A percentile compares a stretch with the other conserved stretches of the same genome.
These are phyloP conservation scores for Malassezia nana DNA, from an alignment of 1,284 basidiomycete genomes.

Conservation along the genomic window DNA sequence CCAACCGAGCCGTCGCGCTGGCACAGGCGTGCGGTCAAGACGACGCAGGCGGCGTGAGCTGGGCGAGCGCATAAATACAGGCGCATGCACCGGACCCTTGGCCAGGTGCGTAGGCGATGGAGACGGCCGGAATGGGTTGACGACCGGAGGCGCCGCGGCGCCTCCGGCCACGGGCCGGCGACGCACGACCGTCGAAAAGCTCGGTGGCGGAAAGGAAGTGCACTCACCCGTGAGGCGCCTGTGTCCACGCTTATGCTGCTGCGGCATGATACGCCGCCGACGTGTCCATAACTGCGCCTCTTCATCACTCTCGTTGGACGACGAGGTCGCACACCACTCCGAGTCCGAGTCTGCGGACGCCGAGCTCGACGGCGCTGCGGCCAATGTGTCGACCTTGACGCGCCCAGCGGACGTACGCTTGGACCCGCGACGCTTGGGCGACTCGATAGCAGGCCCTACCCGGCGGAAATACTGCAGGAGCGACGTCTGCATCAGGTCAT, in stretches of 20 bases:
- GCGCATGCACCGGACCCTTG: background rate
- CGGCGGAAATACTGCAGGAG: background rate
- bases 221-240: too few relatives aligned
- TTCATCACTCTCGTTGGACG: background rate
- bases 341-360: background rate
- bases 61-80: constrained; percentile 11
- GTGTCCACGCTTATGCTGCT: background rate
- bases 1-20: background rate
- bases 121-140: background rate
- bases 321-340: constrained; percentile 1
- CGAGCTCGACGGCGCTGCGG: background rate
- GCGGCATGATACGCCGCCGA: background rate
- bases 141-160: background rate
- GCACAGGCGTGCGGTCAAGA: background rate
- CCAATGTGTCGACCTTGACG: background rate
- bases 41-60: constrained; percentile 13
- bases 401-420: constrained; percentile 3
- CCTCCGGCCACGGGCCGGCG: background rate
- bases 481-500: background rate
- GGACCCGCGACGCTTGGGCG: constrained; percentile 1
- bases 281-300: background rate
- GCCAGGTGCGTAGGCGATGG: background rate
- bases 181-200: background rate
- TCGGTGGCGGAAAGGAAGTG: background rate
- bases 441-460: background rate